Evolutionary conservation across 2,329 filamentous ascomycete genomes (phyloP).

Genomic region (Rhynchosporium graminicola): DNA sequence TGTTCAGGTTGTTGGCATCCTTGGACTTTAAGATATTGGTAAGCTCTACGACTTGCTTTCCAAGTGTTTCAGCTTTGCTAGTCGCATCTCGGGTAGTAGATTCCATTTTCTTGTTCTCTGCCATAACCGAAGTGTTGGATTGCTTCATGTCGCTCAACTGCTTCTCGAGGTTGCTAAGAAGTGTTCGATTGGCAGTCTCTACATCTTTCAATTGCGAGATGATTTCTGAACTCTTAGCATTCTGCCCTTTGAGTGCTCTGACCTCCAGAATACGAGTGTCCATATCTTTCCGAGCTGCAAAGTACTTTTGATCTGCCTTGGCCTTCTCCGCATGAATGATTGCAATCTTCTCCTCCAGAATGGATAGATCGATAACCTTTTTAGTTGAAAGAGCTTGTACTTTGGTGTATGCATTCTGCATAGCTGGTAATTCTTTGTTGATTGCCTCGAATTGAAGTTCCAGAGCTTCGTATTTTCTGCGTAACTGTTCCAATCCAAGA

Average conservation of each 20-base stretch:
- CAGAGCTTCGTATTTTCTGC: constrained; percentile 70
- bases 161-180: constrained; percentile 86
- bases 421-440: constrained; percentile 82
- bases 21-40: constrained; percentile 73
- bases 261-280: constrained; percentile 83
- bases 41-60: constrained; percentile 75
- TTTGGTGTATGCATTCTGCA: constrained; percentile 90
- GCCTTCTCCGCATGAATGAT: constrained; percentile 83
- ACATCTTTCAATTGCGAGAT: constrained; percentile 91
- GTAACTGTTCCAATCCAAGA: constrained; percentile 70
- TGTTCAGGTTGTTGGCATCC: constrained; percentile 58
- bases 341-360: constrained; percentile 75
- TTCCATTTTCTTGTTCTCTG: constrained; percentile 76
- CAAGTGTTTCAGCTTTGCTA: constrained; percentile 70
- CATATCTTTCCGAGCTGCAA: constrained; percentile 91
- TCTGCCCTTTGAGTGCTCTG: constrained; percentile 76
- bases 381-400: constrained; percentile 81
- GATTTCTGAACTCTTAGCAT: constrained; percentile 88
- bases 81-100: constrained; percentile 68
- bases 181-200: constrained; percentile 72
- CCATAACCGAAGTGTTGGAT: constrained; percentile 67
- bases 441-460: constrained; percentile 81
- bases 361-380: constrained; percentile 77
- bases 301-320: constrained; percentile 98
- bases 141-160: constrained; percentile 83